Conservation (phyloP, 441 rosid genomes). For the Rhodomyrtus psidioides region DNA sequence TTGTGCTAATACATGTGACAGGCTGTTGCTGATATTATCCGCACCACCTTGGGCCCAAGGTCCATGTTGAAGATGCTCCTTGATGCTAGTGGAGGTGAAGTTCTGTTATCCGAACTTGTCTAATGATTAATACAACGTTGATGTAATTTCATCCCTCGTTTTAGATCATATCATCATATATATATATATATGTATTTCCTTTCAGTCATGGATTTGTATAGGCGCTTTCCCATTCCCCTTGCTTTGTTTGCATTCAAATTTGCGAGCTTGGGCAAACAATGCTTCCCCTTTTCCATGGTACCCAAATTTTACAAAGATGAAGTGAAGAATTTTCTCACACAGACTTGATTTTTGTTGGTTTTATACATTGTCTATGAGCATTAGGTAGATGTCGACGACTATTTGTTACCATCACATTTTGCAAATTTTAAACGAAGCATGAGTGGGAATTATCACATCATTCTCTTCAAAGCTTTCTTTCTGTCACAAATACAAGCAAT, state of each 20-base stretch:
- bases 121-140: neutral
- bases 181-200: neutral
- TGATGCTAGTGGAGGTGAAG: slow-evolving; percentile 73
- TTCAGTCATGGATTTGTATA: neutral
- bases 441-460: neutral
- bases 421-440: neutral
- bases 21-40: slow-evolving; percentile 88
- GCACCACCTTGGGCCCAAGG: slow-evolving; percentile 92
- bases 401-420: neutral
- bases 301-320: neutral
- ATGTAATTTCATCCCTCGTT: neutral
- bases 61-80: slow-evolving; percentile 96
- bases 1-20: slow-evolving; percentile 5
- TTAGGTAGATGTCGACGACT: neutral
- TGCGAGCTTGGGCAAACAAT: neutral
- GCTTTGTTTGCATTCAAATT: neutral
- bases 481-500: neutral
- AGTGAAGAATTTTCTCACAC: neutral
- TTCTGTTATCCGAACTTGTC: neutral
- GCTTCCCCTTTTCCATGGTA: neutral
- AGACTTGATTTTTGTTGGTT: neutral
- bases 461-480: neutral
- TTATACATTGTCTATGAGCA: neutral
- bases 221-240: neutral
- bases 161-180: neutral